phyloP scores from a whole-genome alignment of 176 grass and related monocot genomes.

The Oryza australiensis region DNA sequence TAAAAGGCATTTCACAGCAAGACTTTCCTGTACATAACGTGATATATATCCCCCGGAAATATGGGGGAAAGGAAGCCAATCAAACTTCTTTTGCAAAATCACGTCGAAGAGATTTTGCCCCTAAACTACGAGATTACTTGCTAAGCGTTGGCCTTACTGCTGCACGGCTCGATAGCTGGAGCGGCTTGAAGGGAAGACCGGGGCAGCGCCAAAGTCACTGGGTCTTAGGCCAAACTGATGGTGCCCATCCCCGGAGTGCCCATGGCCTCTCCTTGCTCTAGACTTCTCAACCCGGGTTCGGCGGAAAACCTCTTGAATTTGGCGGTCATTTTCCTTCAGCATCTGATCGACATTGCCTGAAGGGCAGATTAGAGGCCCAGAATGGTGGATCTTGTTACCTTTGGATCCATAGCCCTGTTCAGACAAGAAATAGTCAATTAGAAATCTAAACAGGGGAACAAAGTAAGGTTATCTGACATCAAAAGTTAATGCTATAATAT shows the following conservation, averaged over 20 bases:
- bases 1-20: constrained; percentile 31
- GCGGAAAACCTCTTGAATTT: constrained; percentile 84
- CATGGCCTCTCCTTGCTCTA: constrained; percentile 58
- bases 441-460: not conserved
- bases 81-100: not conserved
- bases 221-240: constrained; percentile 50
- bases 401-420: constrained; percentile 72
- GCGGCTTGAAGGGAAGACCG: constrained; percentile 84
- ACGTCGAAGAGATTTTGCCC: not conserved
- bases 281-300: constrained; percentile 75
- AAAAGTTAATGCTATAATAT: not conserved
- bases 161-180: constrained; percentile 43
- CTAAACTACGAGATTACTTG: constrained; percentile 6
- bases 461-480: not conserved
- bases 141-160: not conserved
- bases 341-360: constrained; percentile 86
- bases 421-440: not conserved
- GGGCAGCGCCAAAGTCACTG: constrained; percentile 60
- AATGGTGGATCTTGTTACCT: constrained; percentile 92
- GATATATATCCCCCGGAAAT: constrained; percentile 10
- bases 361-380: constrained; percentile 70
- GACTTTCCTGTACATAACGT: constrained; percentile 45
- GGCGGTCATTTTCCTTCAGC: constrained; percentile 96
- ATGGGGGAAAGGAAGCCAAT: not conserved
- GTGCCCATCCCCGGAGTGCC: constrained; percentile 40